A percentile compares a stretch with the other conserved stretches of the same genome.
These are phyloP conservation scores for Linanthus parryae DNA, from an alignment of 148 eudicot species.

Conservation along the genomic window DNA sequence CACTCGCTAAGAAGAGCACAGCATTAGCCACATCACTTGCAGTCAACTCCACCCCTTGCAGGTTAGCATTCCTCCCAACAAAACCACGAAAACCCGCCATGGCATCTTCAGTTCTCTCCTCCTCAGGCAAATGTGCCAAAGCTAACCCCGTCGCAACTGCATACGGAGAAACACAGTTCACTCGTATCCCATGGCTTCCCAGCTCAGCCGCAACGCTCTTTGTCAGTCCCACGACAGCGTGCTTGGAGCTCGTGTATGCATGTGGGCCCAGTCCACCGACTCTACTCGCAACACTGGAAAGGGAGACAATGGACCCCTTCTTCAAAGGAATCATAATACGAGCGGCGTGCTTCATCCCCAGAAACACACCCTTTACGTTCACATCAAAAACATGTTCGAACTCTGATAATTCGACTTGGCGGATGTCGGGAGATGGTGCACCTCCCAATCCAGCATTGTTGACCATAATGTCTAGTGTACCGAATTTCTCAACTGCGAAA, in stretches of 20 bases:
- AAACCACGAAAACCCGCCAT: slow-evolving; percentile 48
- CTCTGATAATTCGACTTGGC: slow-evolving; percentile 39
- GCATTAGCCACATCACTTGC: slow-evolving; percentile 75
- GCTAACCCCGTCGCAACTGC: slow-evolving; percentile 70
- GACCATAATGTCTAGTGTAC: slow-evolving; percentile 75
- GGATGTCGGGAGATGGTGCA: slow-evolving; percentile 62
- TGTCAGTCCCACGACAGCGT: slow-evolving; percentile 85
- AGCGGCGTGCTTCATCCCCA: slow-evolving; percentile 97
- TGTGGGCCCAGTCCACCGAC: slow-evolving; percentile 77
- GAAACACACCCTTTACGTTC: slow-evolving; percentile 73
- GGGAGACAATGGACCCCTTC: slow-evolving; percentile 67
- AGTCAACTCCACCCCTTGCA: slow-evolving; percentile 78
- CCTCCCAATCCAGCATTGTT: slow-evolving; percentile 82
- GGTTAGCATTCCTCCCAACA: slow-evolving; percentile 48
- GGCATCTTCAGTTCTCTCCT: slow-evolving; percentile 69
- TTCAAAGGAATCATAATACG: slow-evolving; percentile 76
- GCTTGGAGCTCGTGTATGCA: slow-evolving; percentile 80
- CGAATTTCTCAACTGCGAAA: slow-evolving; percentile 50
- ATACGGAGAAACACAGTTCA: slow-evolving; percentile 89
- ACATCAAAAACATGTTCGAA: slow-evolving; percentile 65
- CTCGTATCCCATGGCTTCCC: slow-evolving; percentile 75
- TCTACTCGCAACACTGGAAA: slow-evolving; percentile 58
- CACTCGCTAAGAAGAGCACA: slow-evolving; percentile 84
- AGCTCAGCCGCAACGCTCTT: slow-evolving; percentile 89
- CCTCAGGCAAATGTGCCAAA: slow-evolving; percentile 58